phyloP scores from a whole-genome alignment of 2,329 filamentous ascomycete genomes.

The Sclerotinia sclerotiorum region DNA sequence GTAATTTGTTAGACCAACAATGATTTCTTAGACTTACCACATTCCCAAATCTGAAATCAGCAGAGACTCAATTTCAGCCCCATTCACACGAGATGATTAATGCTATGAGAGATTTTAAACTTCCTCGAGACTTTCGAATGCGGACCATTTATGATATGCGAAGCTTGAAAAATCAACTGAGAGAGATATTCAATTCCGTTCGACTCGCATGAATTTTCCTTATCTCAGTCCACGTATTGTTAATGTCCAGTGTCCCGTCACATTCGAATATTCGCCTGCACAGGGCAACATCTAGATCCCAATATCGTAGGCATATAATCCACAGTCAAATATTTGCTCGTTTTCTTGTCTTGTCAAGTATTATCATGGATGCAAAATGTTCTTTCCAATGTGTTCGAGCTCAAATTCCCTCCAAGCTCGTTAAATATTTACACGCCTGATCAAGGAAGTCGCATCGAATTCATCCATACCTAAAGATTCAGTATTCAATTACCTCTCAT shows the following conservation, averaged over 20 bases:
- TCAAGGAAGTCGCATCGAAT: background rate
- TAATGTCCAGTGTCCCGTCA: background rate
- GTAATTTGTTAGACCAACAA: background rate
- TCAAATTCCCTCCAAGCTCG: background rate
- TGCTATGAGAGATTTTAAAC: background rate
- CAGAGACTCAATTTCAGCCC: background rate
- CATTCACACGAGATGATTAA: background rate
- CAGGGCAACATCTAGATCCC: background rate
- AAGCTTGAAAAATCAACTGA: background rate
- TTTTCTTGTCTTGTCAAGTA: background rate
- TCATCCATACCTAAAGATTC: rapidly evolving
- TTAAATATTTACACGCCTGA: rapidly evolving
- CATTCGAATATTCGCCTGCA: background rate
- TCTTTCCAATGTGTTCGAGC: background rate
- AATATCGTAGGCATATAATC: background rate
- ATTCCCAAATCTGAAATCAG: background rate
- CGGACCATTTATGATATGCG: background rate
- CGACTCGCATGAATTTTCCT: too few relatives aligned
- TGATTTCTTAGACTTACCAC: background rate
- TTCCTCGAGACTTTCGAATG: rapidly evolving
- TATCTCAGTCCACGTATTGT: background rate
- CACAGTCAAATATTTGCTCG: background rate
- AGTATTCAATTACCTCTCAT: too few relatives aligned
- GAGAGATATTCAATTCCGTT: background rate
- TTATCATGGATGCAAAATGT: too few relatives aligned